These are phyloP conservation scores for Crithidia bombi DNA, from an alignment of 208 protist genomes.

Conservation along the genomic window DNA sequence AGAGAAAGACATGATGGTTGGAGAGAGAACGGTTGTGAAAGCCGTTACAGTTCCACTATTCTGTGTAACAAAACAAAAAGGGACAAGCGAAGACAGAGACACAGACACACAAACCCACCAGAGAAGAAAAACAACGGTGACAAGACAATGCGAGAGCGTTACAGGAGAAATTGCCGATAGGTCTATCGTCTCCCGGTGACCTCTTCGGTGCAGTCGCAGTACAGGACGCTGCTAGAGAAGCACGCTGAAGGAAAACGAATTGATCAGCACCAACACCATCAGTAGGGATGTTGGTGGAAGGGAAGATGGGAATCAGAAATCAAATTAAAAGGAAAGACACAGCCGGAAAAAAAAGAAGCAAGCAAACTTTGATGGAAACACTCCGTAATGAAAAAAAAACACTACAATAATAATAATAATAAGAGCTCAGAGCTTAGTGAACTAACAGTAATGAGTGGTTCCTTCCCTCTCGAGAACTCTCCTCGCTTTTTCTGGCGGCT, in stretches of 20 bases:
- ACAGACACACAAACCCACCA: no score
- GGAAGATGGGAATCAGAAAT: constrained; percentile 5
- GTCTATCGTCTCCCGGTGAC: no score
- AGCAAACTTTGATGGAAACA: neutral
- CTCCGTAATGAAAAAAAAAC: neutral
- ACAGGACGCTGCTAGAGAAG: neutral
- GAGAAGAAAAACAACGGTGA: no score
- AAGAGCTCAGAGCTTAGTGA: neutral
- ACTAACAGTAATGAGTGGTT: neutral
- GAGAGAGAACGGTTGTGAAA: no score
- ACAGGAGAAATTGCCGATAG: no score
- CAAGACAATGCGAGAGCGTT: no score
- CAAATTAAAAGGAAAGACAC: constrained; percentile 19
- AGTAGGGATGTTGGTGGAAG: constrained; percentile 17
- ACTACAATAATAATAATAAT: neutral
- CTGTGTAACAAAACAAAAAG: no score
- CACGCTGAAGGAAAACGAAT: neutral
- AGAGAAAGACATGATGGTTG: constrained; percentile 71
- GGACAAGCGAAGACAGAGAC: no score
- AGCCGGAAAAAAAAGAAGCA: constrained; percentile 8
- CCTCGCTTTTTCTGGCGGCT: no score
- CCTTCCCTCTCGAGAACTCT: neutral
- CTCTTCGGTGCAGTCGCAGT: no score
- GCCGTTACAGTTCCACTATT: no score
- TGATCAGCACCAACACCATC: constrained; percentile 14